Conservation (phyloP, 2,329 filamentous ascomycete species). For the Hypoxylon sp. region DNA sequence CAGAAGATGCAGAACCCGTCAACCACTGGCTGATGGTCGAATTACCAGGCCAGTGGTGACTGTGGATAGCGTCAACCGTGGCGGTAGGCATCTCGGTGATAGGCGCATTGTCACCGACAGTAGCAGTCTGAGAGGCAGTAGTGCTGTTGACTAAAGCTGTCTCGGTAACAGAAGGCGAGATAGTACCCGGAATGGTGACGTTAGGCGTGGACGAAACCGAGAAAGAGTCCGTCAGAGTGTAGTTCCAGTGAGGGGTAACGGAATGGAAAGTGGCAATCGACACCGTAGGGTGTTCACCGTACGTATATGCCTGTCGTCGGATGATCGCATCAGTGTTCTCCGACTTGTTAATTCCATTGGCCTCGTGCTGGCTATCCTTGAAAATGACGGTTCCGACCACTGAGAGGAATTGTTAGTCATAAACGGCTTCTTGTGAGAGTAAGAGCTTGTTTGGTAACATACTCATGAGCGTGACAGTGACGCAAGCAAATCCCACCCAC, state of each 20-base stretch:
- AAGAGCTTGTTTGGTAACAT: not conserved
- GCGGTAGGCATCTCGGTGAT: constrained; percentile 13
- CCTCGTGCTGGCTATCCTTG: not conserved
- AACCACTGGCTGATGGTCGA: constrained; percentile 2
- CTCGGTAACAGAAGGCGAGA: constrained; percentile 30
- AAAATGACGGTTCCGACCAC: not conserved
- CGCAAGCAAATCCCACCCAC: too few species aligned
- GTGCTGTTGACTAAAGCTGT: constrained; percentile 10
- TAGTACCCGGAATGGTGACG: constrained; percentile 15
- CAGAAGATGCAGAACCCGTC: not conserved
- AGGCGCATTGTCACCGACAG: constrained; percentile 7
- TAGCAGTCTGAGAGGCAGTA: constrained; percentile 10
- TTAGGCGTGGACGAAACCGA: constrained; percentile 52
- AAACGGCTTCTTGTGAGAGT: not conserved
- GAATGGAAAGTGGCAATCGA: constrained; percentile 19
- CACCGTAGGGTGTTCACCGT: constrained; percentile 28
- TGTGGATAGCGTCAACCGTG: not conserved
- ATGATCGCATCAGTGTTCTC: not conserved
- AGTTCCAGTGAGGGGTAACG: constrained; percentile 52
- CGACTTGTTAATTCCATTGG: not conserved
- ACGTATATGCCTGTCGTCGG: constrained; percentile 30
- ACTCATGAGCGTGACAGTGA: not conserved
- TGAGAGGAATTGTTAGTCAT: not conserved
- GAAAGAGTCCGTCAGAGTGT: constrained; percentile 41
- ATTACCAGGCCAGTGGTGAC: constrained; percentile 8